Base-by-base conservation (phyloP, 2,329 filamentous ascomycete species). In the Stachybotrys echinatus region DNA sequence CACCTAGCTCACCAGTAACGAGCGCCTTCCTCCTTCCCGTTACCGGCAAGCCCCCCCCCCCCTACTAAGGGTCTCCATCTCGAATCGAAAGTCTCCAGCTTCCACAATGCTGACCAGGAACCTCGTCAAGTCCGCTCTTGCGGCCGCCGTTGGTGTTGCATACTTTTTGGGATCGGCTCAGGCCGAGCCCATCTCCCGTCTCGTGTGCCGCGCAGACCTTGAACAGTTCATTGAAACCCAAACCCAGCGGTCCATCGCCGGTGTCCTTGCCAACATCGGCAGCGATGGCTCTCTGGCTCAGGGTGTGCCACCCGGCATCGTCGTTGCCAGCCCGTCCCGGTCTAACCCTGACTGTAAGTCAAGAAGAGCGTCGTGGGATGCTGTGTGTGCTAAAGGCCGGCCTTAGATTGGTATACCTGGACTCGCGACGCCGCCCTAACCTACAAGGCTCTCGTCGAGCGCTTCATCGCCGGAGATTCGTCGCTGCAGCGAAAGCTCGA, bases 341-440 rank as follows among this genome's bases (percentile, higher is more conserved):
- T 54, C 55, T 19, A 68, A 76, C 38, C 81, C 81, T 7, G 70
- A 81, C 55, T 82, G 77, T 81, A 61, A 64, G 74, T 63, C 34
- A 20, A 38, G 34, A 17, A 21, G 31, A 3, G 6, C 22, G 6
- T 39, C 48, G 50, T 20, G 34, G 10, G 1, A 21, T n/a, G 12
- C 40, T 12, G 17, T 12, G 21, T 42, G 23, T 22, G 22, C 12
- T 23, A 23, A 45, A 10, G 40, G 20, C 38, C 22, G 20, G 38
- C 10, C 14, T 48, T 39, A 88, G 85, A 91, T 65, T 90, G 77
- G 65, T 91, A 83, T 61, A 89, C 85, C 1, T 92, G 87, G 88
- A 89, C 83, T 4, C 74, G 88, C 55, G 88, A 92, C 64, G 77
- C 85, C 3, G 85, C 83, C n/a, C 73, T 91, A 47, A 81, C 81